These are phyloP conservation scores for Cairneyella variabilis DNA, from an alignment of 495 filamentous ascomycete species.

Conservation along the genomic window DNA sequence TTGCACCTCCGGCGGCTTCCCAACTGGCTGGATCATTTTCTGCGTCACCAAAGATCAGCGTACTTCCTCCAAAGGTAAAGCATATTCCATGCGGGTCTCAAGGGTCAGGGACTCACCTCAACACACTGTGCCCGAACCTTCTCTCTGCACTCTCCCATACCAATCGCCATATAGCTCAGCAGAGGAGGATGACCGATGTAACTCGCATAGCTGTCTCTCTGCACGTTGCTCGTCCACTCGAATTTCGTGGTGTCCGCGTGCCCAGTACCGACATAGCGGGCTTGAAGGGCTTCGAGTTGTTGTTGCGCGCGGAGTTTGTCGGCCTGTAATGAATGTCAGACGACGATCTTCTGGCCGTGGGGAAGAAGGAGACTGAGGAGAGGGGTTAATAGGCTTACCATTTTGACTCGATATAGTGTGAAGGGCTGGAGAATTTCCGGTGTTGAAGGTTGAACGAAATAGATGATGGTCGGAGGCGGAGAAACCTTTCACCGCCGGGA, in stretches of 20 bases:
- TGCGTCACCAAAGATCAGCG: constrained; percentile 24
- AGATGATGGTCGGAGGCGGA: background rate
- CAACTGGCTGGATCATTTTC: constrained; percentile 91
- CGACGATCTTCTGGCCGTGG: too few relatives aligned
- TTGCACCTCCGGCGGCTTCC: constrained; percentile 61
- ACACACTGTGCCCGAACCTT: constrained; percentile 75
- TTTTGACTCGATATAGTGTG: background rate
- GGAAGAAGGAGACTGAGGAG: background rate
- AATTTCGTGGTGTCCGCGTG: constrained; percentile 95
- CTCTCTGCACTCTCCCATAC: constrained; percentile 78
- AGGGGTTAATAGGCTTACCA: background rate
- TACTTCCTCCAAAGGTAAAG: too few relatives aligned
- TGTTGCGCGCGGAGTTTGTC: constrained; percentile 97
- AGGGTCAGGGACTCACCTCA: constrained; percentile 42
- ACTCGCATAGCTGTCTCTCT: constrained; percentile 76
- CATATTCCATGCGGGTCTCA: background rate
- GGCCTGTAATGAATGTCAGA: too few relatives aligned
- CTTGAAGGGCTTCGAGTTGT: constrained; percentile 92
- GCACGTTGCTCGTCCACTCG: constrained; percentile 92
- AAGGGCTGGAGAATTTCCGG: constrained; percentile 4
- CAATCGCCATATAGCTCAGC: constrained; percentile 84
- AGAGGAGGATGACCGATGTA: constrained; percentile 89
- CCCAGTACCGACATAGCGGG: constrained; percentile 93
- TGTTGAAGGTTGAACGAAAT: too few relatives aligned
- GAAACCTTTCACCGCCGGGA: constrained; percentile 3